These are phyloP conservation scores for Sphagnurus paluster DNA, from an alignment of 1,284 basidiomycete species.

Conservation along the genomic window DNA sequence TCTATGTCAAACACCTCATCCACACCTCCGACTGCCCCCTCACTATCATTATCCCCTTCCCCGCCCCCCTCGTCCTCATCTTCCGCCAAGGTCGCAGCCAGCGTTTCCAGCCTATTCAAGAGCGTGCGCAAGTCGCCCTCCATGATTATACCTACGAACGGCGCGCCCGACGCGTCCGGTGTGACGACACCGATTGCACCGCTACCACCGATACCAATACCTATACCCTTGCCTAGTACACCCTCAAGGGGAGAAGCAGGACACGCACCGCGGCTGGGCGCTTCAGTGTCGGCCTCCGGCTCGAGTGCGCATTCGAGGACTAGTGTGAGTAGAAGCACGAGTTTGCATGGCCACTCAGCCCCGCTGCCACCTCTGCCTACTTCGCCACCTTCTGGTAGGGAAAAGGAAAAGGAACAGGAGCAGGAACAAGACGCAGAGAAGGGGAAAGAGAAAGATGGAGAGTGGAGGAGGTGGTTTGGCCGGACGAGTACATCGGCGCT, in stretches of 20 bases:
- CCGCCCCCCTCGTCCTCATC: not conserved
- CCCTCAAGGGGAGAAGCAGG: not conserved
- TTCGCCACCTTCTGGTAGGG: conserved; percentile 7
- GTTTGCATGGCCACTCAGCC: too few relatives aligned
- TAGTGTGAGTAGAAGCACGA: not conserved
- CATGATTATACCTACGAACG: conserved; percentile 12
- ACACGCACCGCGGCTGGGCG: not conserved
- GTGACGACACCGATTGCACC: conserved; percentile 2
- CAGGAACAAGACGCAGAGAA: not conserved
- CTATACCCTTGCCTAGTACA: not conserved
- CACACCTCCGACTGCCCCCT: not conserved
- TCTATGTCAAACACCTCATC: too few relatives aligned
- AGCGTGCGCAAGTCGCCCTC: conserved; percentile 25
- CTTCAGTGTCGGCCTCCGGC: not conserved
- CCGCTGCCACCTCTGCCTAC: conserved; percentile 5
- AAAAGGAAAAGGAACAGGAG: not conserved
- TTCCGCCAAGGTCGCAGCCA: conserved; percentile 2
- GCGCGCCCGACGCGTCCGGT: not conserved
- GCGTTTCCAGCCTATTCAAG: conserved; percentile 17
- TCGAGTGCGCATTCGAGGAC: not conserved
- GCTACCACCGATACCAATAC: not conserved
- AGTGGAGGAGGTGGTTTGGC: not conserved
- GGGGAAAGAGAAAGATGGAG: conserved; percentile 7
- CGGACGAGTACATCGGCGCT: not conserved
- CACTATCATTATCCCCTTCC: not conserved